These are phyloP conservation scores for Podospora didyma DNA, from an alignment of 495 filamentous ascomycete genomes.

Conservation along the genomic window DNA sequence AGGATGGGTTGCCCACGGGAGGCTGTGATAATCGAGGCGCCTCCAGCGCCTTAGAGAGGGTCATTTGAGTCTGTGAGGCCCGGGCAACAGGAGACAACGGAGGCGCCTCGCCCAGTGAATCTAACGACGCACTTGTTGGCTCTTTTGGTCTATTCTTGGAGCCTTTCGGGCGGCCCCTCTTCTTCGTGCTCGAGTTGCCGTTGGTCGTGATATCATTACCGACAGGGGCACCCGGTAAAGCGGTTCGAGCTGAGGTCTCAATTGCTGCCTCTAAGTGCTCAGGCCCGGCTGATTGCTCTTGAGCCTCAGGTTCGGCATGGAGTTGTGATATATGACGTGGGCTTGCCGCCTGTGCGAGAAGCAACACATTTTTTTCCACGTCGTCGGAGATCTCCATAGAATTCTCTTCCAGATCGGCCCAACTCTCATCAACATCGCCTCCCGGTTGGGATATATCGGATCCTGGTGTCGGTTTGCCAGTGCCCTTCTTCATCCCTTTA, in stretches of 20 bases:
- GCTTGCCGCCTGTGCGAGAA: constrained; percentile 19
- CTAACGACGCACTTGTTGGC: constrained; percentile 1
- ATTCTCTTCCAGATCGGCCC: constrained; percentile 26
- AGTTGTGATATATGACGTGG: constrained; percentile 6
- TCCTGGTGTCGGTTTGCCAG: constrained; percentile 9
- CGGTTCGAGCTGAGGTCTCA: constrained; percentile 5
- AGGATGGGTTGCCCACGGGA: constrained; percentile 12
- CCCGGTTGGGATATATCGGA: neutral
- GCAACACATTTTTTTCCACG: constrained; percentile 25
- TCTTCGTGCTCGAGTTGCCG: constrained; percentile 24
- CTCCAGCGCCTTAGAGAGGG: constrained; percentile 2
- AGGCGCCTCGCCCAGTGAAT: constrained; percentile 3
- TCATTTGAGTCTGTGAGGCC: constrained; percentile 1
- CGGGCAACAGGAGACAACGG: neutral
- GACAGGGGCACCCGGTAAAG: constrained; percentile 12
- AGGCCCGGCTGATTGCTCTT: neutral
- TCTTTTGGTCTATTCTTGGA: constrained; percentile 47
- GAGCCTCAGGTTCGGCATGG: neutral
- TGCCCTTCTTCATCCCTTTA: constrained; percentile 48
- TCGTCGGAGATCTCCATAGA: constrained; percentile 11
- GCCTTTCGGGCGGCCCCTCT: constrained; percentile 40
- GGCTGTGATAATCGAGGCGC: neutral
- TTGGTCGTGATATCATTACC: neutral
- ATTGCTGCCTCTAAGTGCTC: neutral
- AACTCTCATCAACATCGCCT: constrained; percentile 19